Evolutionary conservation across 2,329 filamentous ascomycete species (phyloP).

Genomic region (Alternaria longipes): DNA sequence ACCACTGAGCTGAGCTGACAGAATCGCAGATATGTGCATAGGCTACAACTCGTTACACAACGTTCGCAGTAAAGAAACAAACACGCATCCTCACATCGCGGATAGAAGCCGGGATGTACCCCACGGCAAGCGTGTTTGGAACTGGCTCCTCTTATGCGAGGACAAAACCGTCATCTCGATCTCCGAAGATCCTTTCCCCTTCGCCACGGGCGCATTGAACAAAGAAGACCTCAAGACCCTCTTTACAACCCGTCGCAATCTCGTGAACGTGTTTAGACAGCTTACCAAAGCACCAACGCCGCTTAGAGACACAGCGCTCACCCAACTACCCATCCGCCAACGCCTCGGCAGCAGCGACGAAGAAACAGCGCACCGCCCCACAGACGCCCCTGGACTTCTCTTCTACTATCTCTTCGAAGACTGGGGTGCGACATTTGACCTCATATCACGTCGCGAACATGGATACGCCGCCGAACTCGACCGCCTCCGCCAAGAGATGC

Average conservation of each 20-base stretch:
- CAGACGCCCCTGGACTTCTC: constrained; percentile 67
- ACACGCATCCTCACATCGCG: constrained; percentile 40
- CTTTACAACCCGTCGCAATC: constrained; percentile 64
- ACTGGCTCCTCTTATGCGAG: constrained; percentile 74
- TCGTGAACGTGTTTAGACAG: constrained; percentile 69
- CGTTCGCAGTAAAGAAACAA: constrained; percentile 38
- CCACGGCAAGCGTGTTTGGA: constrained; percentile 68
- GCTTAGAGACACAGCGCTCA: constrained; percentile 51
- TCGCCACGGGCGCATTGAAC: constrained; percentile 47
- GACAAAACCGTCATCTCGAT: constrained; percentile 78
- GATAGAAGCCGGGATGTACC: constrained; percentile 53
- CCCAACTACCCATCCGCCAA: constrained; percentile 56
- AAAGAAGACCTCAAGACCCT: constrained; percentile 58
- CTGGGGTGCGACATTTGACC: constrained; percentile 67
- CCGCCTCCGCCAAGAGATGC: constrained; percentile 63
- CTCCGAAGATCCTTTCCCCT: constrained; percentile 66
- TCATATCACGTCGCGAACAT: constrained; percentile 61
- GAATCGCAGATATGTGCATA: constrained; percentile 67
- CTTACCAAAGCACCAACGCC: constrained; percentile 64
- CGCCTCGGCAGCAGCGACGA: constrained; percentile 56
- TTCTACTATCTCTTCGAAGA: constrained; percentile 76
- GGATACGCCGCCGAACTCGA: constrained; percentile 60
- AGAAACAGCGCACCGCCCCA: constrained; percentile 57
- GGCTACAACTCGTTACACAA: constrained; percentile 73
- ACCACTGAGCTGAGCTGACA: constrained; percentile 12